These are phyloP conservation scores for Cercospora beticola DNA, from an alignment of 2,329 filamentous ascomycete species.

Conservation along the genomic window DNA sequence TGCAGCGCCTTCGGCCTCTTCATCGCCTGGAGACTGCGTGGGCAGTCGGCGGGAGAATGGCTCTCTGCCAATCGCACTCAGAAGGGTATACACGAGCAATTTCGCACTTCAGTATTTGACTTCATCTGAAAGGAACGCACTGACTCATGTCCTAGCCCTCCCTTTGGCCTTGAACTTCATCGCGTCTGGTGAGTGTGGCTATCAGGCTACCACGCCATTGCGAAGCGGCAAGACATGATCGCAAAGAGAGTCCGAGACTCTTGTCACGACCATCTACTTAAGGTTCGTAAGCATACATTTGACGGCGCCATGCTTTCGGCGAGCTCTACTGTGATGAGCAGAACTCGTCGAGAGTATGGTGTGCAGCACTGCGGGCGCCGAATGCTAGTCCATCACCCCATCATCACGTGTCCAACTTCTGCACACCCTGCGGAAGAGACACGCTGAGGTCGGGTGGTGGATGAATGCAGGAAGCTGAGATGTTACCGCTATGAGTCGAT, in stretches of 20 bases:
- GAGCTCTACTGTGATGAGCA: not conserved
- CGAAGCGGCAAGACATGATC: conserved; percentile 17
- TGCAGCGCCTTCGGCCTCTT: conserved; percentile 62
- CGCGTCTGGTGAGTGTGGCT: conserved; percentile 76
- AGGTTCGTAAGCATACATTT: conserved; percentile 29
- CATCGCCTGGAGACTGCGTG: conserved; percentile 57
- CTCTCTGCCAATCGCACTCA: conserved; percentile 77
- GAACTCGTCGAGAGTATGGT: conserved; percentile 12
- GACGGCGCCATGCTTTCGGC: conserved; percentile 17
- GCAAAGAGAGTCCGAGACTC: not conserved
- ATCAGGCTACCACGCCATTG: conserved; percentile 7
- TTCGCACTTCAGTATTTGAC: conserved; percentile 8
- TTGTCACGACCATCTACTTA: conserved; percentile 3
- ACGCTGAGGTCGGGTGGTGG: conserved; percentile 4
- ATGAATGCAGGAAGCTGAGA: conserved; percentile 72
- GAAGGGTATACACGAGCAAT: conserved; percentile 62
- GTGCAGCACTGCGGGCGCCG: conserved; percentile 79
- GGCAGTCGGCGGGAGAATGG: conserved; percentile 69
- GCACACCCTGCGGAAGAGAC: not conserved
- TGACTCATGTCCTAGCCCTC: conserved; percentile 56
- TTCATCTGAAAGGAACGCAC: conserved; percentile 33
- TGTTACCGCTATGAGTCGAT: conserved; percentile 94
- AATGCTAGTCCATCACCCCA: conserved; percentile 43
- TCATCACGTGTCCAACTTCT: conserved; percentile 9
- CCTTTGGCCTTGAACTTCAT: conserved; percentile 87